A percentile compares a stretch with the other conserved stretches of the same genome.
Conservation (phyloP, 2,329 filamentous ascomycete species). For the Pseudopyrenochaeta lycopersici region DNA sequence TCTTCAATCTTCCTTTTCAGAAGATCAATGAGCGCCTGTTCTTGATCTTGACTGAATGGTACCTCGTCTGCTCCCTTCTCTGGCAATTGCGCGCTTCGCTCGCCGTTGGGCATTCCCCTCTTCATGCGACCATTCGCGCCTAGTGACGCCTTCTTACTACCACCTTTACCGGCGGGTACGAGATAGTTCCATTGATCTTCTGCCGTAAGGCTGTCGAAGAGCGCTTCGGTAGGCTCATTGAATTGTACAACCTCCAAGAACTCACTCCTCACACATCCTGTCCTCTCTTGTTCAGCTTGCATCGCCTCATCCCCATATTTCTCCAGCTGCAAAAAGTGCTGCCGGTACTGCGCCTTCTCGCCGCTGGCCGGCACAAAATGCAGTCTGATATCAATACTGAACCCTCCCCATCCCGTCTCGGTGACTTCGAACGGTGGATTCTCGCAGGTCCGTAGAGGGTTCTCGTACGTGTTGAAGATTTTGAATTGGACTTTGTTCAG, state of each 20-base stretch:
- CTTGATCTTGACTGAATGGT: constrained; percentile 48
- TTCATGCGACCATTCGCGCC: constrained; percentile 44
- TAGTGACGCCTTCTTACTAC: constrained; percentile 48
- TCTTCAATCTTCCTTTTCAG: constrained; percentile 42
- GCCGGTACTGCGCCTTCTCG: constrained; percentile 95
- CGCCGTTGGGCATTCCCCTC: constrained; percentile 46
- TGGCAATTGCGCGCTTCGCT: constrained; percentile 46
- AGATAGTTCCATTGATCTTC: constrained; percentile 68
- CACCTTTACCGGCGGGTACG: constrained; percentile 51
- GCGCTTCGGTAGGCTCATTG: constrained; percentile 93
- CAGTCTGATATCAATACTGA: constrained; percentile 93
- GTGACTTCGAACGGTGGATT: constrained; percentile 82
- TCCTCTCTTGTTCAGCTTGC: constrained; percentile 62
- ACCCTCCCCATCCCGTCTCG: constrained; percentile 98
- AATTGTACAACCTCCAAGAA: constrained; percentile 95
- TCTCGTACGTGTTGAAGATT: constrained; percentile 94
- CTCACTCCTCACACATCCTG: constrained; percentile 76
- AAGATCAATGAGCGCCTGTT: constrained; percentile 40
- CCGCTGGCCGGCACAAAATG: constrained; percentile 88
- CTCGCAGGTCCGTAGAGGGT: constrained; percentile 80
- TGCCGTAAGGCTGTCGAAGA: constrained; percentile 85
- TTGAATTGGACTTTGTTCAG: constrained; percentile 98
- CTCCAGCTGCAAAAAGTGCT: constrained; percentile 90
- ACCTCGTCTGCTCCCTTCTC: constrained; percentile 45
- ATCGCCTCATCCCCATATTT: constrained; percentile 81